Base-by-base conservation (phyloP, 1,284 basidiomycete genomes). In the Trichosporon asahii region DNA sequence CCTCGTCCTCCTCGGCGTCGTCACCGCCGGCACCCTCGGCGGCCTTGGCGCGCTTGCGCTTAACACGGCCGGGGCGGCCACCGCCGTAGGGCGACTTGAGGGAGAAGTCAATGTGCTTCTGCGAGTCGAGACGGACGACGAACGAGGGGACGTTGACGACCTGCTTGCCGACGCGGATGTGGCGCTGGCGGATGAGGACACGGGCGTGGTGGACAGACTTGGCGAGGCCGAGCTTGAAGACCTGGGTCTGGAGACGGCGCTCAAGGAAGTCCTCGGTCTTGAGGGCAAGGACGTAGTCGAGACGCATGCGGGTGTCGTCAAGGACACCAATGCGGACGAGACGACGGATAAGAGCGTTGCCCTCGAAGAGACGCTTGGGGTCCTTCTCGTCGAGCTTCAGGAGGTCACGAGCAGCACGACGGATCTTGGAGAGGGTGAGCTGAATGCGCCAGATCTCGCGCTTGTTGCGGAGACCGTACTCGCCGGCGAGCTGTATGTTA, bases 201-300 rank as follows among this genome's bases (percentile, higher is more conserved):
- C 96, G 92, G 70, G 97, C 97, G 85, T 99, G 97, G 86, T 99
- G 97, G 80, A 99, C 98, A 78, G 90, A 92, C 87, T 98, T 98
- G 74, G 97, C 97, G 76, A 99, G 89, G 78, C 82, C 83, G 68
- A 89, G 90, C 90, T 99, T 99, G 93, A 98, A 99, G 79, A 99
- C 97, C 88, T 98, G 97, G 69, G 97, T 99, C 88, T 99, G 97
- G 80, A 99, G 87, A 80, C 97, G 88, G 79, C 97, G 90, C 89
- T 99, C 97, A 90, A 99, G 91, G 91, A 99, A 99, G 86, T 99
- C 96, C 86, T 99, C 96, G 79, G 98, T 91, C 88, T 98, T 98
- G 83, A 98, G 88, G 71, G 95, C 95, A 83, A 99, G 88, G 87
- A 98, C 96, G 91, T 98, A 99, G 92, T 98, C 95, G 86, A 98